Evolutionary conservation across 495 filamentous ascomycete species (phyloP).

Genomic region (Tuber brumale): DNA sequence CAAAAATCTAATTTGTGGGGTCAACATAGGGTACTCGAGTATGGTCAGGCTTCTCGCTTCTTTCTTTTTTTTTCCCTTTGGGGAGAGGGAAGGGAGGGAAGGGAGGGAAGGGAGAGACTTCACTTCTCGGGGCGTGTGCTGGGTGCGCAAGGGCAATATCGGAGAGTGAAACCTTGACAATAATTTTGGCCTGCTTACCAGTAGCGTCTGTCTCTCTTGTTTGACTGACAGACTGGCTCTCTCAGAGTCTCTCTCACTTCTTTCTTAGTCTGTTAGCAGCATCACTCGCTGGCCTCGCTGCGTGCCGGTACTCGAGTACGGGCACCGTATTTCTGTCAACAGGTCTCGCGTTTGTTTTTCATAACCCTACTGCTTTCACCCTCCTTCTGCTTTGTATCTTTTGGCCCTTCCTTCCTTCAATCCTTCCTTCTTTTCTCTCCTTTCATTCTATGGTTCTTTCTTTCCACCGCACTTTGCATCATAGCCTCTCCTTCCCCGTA

Average conservation of each 20-base stretch:
- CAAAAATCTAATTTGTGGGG: not conserved
- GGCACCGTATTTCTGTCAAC: not conserved
- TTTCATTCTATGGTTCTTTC: not conserved
- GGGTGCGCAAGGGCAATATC: not conserved
- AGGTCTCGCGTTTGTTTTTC: not conserved
- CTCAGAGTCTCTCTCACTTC: not conserved
- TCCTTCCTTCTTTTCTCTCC: not conserved
- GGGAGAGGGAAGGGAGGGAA: not conserved
- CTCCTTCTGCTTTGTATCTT: not conserved
- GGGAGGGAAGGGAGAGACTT: not conserved
- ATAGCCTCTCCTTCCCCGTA: not conserved
- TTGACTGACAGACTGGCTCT: not conserved
- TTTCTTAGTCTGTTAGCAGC: not conserved
- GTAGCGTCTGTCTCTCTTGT: not conserved
- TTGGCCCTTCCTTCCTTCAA: not conserved
- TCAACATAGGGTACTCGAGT: not conserved
- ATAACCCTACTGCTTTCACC: constrained; percentile 1
- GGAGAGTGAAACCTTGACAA: not conserved
- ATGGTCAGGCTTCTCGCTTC: not conserved
- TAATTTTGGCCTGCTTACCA: not conserved
- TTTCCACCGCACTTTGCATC: not conserved
- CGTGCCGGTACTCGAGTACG: not conserved
- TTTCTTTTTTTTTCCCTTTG: not conserved
- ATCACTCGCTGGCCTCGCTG: not conserved
- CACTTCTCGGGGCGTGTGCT: not conserved